These are phyloP conservation scores for Neofusicoccum sp. DNA, from an alignment of 2,329 filamentous ascomycete species.

Conservation along the genomic window DNA sequence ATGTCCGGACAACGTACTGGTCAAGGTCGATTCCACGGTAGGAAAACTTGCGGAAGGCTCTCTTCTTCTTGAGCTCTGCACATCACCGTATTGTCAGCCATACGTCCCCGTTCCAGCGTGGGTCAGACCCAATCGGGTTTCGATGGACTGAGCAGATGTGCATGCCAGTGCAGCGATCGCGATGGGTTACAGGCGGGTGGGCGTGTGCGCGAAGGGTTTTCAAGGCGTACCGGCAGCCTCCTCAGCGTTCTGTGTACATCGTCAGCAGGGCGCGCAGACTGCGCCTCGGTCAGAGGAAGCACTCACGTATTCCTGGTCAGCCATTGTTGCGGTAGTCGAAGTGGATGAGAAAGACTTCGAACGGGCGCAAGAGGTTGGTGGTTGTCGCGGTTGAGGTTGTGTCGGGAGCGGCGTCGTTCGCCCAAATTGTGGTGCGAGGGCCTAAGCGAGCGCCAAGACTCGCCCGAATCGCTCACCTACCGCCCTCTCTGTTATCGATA, in stretches of 20 bases:
- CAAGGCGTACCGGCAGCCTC: conserved; percentile 74
- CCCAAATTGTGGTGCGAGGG: conserved; percentile 13
- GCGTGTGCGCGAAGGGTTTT: conserved; percentile 21
- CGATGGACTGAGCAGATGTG: conserved; percentile 15
- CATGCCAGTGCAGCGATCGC: conserved; percentile 12
- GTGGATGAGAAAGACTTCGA: conserved; percentile 31
- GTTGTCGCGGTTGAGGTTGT: conserved; percentile 36
- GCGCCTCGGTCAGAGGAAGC: conserved; percentile 22
- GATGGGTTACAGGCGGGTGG: conserved; percentile 17
- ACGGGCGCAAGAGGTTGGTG: conserved; percentile 25
- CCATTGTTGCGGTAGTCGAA: conserved; percentile 66
- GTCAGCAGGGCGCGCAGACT: conserved; percentile 25
- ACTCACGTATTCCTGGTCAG: conserved; percentile 86
- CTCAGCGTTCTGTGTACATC: conserved; percentile 73
- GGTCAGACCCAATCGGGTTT: conserved; percentile 20
- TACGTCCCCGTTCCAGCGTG: conserved; percentile 19
- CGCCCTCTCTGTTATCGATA: conserved; percentile 2
- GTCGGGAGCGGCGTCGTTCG: conserved; percentile 22
- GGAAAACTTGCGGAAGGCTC: conserved; percentile 99
- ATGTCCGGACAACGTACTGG: conserved; percentile 66
- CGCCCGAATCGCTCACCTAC: background rate
- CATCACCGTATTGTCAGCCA: conserved; percentile 18
- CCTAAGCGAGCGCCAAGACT: conserved; percentile 20
- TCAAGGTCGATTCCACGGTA: conserved; percentile 99
- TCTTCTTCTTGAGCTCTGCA: conserved; percentile 94